phyloP scores from a whole-genome alignment of 805 yeast species.

The Yamadazyma phyllophila region DNA sequence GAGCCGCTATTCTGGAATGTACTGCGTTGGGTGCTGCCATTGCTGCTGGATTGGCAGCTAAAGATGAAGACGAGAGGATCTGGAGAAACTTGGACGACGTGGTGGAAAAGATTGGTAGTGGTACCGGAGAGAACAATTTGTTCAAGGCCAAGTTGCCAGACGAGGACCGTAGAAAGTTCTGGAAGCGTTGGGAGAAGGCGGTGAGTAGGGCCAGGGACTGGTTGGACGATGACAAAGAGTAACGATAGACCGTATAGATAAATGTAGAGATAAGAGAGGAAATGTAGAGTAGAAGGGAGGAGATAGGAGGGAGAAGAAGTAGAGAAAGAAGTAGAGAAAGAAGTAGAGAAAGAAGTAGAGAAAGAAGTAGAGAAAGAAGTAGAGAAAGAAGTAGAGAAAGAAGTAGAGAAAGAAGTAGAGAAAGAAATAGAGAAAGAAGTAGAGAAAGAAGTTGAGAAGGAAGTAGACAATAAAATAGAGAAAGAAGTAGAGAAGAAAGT shows the following conservation, averaged over 20 bases:
- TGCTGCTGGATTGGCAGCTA: slow-evolving; percentile 78
- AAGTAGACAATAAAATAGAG: too few species aligned
- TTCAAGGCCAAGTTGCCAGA: slow-evolving; percentile 49
- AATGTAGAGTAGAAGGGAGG: neutral
- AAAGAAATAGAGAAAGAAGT: too few species aligned
- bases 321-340: too few species aligned
- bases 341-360: too few species aligned
- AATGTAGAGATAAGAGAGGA: too few species aligned
- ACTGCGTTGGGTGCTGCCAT: slow-evolving; percentile 96
- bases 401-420: too few species aligned
- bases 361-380: too few species aligned
- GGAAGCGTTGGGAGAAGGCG: slow-evolving; percentile 84
- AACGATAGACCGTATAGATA: neutral
- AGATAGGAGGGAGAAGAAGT: too few species aligned
- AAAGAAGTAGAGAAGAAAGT: too few species aligned
- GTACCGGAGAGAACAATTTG: slow-evolving; percentile 23
- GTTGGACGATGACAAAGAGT: slow-evolving; percentile 46
- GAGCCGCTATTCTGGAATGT: slow-evolving; percentile 84
- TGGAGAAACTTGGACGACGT: slow-evolving; percentile 81
- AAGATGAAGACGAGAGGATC: slow-evolving; percentile 49
- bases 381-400: too few species aligned
- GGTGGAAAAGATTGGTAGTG: slow-evolving; percentile 36
- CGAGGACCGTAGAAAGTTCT: slow-evolving; percentile 55
- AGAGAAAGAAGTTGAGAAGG: too few species aligned
- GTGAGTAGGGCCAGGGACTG: slow-evolving; percentile 79